Evolutionary conservation across 2,329 filamentous ascomycete genomes (phyloP).

Genomic region (Fusarium nematophilum): DNA sequence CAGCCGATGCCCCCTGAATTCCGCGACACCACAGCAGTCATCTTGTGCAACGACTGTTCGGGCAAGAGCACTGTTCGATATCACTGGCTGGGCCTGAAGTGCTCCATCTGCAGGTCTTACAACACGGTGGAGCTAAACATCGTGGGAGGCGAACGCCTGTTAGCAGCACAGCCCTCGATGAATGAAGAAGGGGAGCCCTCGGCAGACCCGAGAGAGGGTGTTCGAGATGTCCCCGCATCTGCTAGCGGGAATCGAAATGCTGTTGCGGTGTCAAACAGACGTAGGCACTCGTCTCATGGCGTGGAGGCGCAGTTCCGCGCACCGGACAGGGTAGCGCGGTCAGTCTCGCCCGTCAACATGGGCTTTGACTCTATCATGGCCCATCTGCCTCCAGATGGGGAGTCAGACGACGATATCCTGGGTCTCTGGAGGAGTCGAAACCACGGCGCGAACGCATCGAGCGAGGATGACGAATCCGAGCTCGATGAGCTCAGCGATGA

Average conservation of each 20-base stretch:
- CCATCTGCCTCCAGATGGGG: conserved; percentile 50
- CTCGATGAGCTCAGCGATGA: conserved; percentile 56
- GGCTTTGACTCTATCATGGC: conserved; percentile 42
- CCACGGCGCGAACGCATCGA: conserved; percentile 60
- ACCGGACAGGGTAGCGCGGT: conserved; percentile 57
- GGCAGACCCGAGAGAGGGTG: conserved; percentile 8
- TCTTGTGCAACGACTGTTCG: conserved; percentile 95
- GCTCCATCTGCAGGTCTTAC: conserved; percentile 76
- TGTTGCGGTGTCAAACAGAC: conserved; percentile 42
- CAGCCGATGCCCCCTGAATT: conserved; percentile 95
- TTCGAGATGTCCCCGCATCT: conserved; percentile 21
- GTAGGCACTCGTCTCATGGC: conserved; percentile 55
- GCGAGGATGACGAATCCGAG: conserved; percentile 60
- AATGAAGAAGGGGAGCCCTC: conserved; percentile 38
- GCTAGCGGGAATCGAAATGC: conserved; percentile 23
- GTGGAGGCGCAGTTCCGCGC: conserved; percentile 47
- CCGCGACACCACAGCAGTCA: conserved; percentile 79
- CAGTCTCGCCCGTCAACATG: conserved; percentile 54
- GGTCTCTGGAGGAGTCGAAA: conserved; percentile 65
- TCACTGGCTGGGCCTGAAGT: conserved; percentile 96
- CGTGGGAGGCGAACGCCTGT: conserved; percentile 55
- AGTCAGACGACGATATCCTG: conserved; percentile 67
- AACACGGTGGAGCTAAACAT: conserved; percentile 76
- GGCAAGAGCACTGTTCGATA: conserved; percentile 87
- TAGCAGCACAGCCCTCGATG: conserved; percentile 42